phyloP scores from a whole-genome alignment of 2,329 filamentous ascomycete species.

The Colletotrichum caudatum region DNA sequence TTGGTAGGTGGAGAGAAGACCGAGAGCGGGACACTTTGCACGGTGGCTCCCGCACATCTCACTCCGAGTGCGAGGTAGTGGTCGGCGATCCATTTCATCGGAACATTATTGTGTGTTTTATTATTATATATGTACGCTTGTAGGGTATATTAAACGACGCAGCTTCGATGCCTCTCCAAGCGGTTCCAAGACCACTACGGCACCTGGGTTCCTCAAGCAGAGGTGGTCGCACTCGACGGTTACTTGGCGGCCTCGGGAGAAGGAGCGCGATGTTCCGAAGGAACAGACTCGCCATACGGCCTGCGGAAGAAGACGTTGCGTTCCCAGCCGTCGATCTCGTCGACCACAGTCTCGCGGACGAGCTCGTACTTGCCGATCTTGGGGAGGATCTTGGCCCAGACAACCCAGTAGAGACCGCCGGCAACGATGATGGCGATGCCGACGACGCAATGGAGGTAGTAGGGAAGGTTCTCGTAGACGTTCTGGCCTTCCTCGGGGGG shows the following conservation, averaged over 20 bases:
- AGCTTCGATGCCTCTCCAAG: background rate
- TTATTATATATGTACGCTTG: conserved; percentile 17
- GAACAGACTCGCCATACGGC: conserved; percentile 47
- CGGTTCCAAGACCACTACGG: background rate
- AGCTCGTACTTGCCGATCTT: conserved; percentile 67
- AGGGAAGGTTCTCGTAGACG: conserved; percentile 65
- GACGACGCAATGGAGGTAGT: conserved; percentile 69
- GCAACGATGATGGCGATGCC: conserved; percentile 65
- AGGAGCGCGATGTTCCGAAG: conserved; percentile 9
- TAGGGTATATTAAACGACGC: conserved; percentile 33
- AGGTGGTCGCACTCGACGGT: no score
- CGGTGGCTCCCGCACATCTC: background rate
- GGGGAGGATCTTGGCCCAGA: conserved; percentile 66
- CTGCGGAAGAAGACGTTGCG: conserved; percentile 64
- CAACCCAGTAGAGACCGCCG: conserved; percentile 67
- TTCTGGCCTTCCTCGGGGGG: conserved; percentile 64
- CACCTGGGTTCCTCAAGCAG: background rate
- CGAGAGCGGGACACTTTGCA: background rate
- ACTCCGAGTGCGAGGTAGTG: background rate
- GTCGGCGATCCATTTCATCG: background rate
- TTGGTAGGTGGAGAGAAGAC: background rate
- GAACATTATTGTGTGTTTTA: conserved; percentile 14
- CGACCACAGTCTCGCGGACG: conserved; percentile 64
- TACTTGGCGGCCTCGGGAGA: conserved; percentile 27
- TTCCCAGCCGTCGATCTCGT: conserved; percentile 73